Conservation (phyloP, 768 basidiomycete genomes). For the Mycena sanguinolenta region DNA sequence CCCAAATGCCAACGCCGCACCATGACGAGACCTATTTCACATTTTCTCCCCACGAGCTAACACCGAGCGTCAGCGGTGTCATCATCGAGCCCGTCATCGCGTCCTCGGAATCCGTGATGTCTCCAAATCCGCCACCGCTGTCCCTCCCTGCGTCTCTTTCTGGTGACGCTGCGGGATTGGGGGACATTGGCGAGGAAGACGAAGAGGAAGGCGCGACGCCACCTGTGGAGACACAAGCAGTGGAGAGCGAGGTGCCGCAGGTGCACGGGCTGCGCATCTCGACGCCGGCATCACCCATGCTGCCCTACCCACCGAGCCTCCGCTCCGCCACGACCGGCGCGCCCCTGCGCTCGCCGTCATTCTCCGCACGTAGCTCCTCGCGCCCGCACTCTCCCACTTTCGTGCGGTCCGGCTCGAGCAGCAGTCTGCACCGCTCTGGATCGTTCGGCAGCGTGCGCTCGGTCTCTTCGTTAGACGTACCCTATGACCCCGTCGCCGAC, state of each 20-base stretch:
- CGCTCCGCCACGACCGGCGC: conserved; percentile 32
- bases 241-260: conserved; percentile 48
- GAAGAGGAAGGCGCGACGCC: conserved; percentile 63
- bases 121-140: conserved; percentile 55
- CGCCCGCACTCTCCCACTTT: conserved; percentile 37
- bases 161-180: conserved; percentile 53
- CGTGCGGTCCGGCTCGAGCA: conserved; percentile 18
- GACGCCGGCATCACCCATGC: conserved; percentile 43
- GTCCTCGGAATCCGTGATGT: conserved; percentile 41
- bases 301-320: conserved; percentile 40
- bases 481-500: conserved; percentile 70
- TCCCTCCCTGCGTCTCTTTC: conserved; percentile 47
- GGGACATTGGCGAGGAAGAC: conserved; percentile 74
- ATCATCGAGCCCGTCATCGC: conserved; percentile 69
- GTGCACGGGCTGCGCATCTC: conserved; percentile 73
- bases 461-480: conserved; percentile 27
- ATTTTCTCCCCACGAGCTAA: conserved; percentile 35
- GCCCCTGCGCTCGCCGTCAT: conserved; percentile 42
- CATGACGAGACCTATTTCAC: conserved; percentile 35
- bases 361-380: conserved; percentile 44
- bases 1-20: conserved; percentile 35
- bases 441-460: conserved; percentile 33
- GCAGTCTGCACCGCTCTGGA: conserved; percentile 37
- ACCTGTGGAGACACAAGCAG: conserved; percentile 10
- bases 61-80: conserved; percentile 9